Percentiles rank a stretch among this genome's conserved stretches.
These are phyloP conservation scores for Fusarium duplospermum DNA, from an alignment of 2,329 filamentous ascomycete species.

Conservation along the genomic window DNA sequence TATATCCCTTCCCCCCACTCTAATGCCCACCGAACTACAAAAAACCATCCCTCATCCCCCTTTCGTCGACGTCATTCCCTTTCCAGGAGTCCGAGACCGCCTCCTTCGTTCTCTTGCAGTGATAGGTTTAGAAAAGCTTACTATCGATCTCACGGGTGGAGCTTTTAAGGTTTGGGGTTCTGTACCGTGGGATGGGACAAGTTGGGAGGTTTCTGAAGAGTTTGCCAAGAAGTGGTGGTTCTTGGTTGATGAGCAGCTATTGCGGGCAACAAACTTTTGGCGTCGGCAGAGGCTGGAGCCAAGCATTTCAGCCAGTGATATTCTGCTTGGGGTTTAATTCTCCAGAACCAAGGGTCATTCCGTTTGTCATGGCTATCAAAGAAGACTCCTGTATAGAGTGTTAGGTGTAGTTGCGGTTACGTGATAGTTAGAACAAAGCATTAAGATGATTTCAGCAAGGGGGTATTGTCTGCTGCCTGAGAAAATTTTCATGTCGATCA, in stretches of 20 bases:
- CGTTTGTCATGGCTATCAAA: neutral
- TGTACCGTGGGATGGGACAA: slow-evolving; percentile 45
- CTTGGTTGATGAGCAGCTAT: slow-evolving; percentile 18
- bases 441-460: neutral
- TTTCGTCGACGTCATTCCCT: slow-evolving; percentile 29
- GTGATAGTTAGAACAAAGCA: neutral
- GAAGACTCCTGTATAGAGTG: neutral
- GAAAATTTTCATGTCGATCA: neutral
- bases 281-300: slow-evolving; percentile 7
- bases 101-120: slow-evolving; percentile 13
- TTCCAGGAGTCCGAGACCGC: slow-evolving; percentile 14
- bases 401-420: neutral
- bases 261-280: slow-evolving; percentile 30
- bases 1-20: neutral
- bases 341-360: too few relatives aligned
- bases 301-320: neutral
- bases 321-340: neutral
- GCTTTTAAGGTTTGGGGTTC: slow-evolving; percentile 14
- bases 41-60: slow-evolving; percentile 9
- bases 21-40: slow-evolving; percentile 18
- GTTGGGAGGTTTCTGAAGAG: slow-evolving; percentile 57
- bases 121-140: slow-evolving; percentile 14
- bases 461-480: neutral
- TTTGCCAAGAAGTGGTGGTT: slow-evolving; percentile 44
- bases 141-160: neutral